Conservation (phyloP, 176 grass and related monocot genomes). For the Carex myosuroides region DNA sequence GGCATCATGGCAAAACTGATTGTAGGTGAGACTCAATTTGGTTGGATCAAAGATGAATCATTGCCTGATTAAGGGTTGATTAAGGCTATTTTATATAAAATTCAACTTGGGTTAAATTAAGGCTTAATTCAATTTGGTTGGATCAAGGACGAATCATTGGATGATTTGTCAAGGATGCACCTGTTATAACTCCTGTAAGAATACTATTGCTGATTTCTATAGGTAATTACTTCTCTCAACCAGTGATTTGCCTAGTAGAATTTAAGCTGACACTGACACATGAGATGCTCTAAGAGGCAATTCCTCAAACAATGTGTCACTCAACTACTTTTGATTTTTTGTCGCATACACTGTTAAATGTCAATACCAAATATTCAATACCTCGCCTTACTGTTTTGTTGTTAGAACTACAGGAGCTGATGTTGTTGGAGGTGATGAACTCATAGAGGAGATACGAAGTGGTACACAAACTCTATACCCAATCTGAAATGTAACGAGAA, state of each 20-base stretch:
- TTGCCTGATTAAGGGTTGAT: background rate
- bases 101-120: background rate
- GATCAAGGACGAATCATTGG: too few species aligned
- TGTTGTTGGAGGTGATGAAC: too few species aligned
- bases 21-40: background rate
- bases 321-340: too few species aligned
- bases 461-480: too few species aligned
- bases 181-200: too few species aligned
- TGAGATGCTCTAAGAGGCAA: background rate
- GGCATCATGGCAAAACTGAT: background rate
- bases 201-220: background rate
- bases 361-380: background rate
- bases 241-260: background rate
- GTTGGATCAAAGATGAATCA: background rate
- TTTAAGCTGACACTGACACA: background rate
- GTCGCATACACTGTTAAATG: too few species aligned
- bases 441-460: too few species aligned
- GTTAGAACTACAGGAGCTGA: too few species aligned
- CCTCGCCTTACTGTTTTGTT: background rate
- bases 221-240: background rate
- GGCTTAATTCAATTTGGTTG: background rate
- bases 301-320: background rate
- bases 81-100: background rate
- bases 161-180: too few species aligned
- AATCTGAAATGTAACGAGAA: too few species aligned